Conservation (phyloP, 164 flowering plant genomes). For the Liriodendron chinense region DNA sequence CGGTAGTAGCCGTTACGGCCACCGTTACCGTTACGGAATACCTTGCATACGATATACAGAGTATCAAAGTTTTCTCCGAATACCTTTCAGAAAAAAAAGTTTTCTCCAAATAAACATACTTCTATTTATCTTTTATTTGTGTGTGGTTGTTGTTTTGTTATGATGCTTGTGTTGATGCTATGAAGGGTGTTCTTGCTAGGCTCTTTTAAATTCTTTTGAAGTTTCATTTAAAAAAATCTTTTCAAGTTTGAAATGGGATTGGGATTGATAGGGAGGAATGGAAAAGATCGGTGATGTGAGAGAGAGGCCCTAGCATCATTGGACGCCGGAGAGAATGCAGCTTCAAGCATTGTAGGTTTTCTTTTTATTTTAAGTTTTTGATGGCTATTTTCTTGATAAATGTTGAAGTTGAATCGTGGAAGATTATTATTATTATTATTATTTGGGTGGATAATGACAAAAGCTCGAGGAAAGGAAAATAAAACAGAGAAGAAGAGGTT, state of each 20-base stretch:
- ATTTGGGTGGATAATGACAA: not conserved
- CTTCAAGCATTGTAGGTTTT: conserved; percentile 34
- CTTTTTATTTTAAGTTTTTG: not conserved
- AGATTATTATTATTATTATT: too few species aligned
- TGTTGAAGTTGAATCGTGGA: not conserved
- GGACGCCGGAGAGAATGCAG: conserved; percentile 26
- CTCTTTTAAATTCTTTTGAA: not conserved
- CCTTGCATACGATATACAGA: too few species aligned
- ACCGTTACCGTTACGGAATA: too few species aligned
- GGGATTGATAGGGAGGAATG: conserved; percentile 48
- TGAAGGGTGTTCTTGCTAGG: not conserved
- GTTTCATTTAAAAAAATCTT: not conserved
- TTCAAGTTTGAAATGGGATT: conserved; percentile 26
- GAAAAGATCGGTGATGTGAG: conserved; percentile 53
- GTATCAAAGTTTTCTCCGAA: too few species aligned
- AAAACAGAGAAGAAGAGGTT: too few species aligned
- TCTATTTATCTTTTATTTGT: too few species aligned
- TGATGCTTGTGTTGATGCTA: not conserved
- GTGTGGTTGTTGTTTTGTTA: not conserved
- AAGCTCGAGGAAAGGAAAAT: not conserved
- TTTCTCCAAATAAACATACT: too few species aligned
- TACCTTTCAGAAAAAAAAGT: too few species aligned
- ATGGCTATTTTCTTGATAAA: not conserved
- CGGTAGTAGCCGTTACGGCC: too few species aligned
- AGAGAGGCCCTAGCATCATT: conserved; percentile 25